Evolutionary conservation across 2,329 filamentous ascomycete species (phyloP).

Genomic region (Rhinocladiella similis): DNA sequence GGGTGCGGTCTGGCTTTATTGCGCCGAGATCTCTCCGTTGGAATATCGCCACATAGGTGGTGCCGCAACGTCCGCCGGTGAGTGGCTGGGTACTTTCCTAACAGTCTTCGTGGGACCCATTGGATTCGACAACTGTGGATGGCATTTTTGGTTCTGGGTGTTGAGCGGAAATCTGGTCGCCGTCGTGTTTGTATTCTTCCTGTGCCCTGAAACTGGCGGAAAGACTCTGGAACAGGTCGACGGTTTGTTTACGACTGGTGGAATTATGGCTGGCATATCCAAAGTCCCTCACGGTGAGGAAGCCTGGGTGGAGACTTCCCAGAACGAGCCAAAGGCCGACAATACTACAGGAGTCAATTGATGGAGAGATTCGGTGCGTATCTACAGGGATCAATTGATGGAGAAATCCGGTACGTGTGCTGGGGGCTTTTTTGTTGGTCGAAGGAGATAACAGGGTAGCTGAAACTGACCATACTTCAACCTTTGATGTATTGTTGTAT

Average conservation of each 20-base stretch:
- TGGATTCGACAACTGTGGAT: conserved; percentile 33
- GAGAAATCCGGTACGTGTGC: not conserved
- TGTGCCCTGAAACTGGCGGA: conserved; percentile 25
- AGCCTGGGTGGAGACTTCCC: conserved; percentile 20
- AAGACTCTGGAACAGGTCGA: conserved; percentile 25
- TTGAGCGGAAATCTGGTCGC: conserved; percentile 33
- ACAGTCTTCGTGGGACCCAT: conserved; percentile 40
- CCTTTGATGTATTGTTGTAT: too few relatives aligned
- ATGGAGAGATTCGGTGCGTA: too few relatives aligned
- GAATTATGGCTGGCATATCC: not conserved
- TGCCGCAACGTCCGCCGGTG: conserved; percentile 33
- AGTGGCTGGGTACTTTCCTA: conserved; percentile 39
- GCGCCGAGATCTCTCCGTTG: conserved; percentile 37
- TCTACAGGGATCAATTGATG: too few relatives aligned
- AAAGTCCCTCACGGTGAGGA: not conserved
- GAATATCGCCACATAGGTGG: conserved; percentile 38
- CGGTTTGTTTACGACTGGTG: conserved; percentile 11
- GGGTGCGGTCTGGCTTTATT: conserved; percentile 33
- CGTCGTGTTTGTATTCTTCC: conserved; percentile 21
- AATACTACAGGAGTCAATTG: too few relatives aligned
- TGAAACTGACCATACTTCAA: too few relatives aligned
- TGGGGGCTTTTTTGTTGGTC: too few relatives aligned
- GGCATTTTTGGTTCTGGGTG: conserved; percentile 35
- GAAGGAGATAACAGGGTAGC: too few relatives aligned
- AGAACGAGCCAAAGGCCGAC: too few relatives aligned